A percentile compares a stretch with the other conserved stretches of the same genome.
phyloP scores from a whole-genome alignment of 805 yeast species.

The Danielia oregonensis region DNA sequence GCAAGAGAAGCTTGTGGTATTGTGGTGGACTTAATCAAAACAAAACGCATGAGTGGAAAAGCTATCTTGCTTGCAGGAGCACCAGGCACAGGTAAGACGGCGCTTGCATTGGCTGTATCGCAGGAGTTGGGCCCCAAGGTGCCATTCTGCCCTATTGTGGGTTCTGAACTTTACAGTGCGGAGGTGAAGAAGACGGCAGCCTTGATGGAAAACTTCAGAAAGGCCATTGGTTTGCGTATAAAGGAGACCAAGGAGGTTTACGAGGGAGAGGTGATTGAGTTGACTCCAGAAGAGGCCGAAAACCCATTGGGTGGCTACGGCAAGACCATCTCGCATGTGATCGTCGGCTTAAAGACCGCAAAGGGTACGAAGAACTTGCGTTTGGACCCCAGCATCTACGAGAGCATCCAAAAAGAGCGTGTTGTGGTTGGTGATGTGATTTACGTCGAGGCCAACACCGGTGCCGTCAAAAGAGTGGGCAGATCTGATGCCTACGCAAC shows the following conservation, averaged over 20 bases:
- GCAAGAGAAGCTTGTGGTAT: conserved; percentile 95
- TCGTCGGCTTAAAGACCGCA: conserved; percentile 89
- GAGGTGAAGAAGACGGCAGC: conserved; percentile 97
- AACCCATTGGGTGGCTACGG: conserved; percentile 98
- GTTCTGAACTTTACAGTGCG: conserved; percentile 90
- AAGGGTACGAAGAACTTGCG: conserved; percentile 86
- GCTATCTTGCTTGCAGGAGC: conserved; percentile 96
- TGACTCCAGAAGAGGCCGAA: conserved; percentile 94
- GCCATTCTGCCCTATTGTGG: conserved; percentile 96
- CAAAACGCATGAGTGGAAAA: conserved; percentile 89
- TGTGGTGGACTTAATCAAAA: conserved; percentile 87
- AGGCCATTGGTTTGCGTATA: conserved; percentile 93
- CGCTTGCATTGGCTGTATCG: conserved; percentile 91
- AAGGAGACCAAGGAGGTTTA: conserved; percentile 97
- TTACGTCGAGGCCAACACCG: conserved; percentile 95
- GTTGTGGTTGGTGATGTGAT: conserved; percentile 95
- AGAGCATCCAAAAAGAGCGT: conserved; percentile 90
- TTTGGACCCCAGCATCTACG: conserved; percentile 89
- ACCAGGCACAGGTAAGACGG: conserved; percentile 98
- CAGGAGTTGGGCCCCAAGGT: conserved; percentile 96
- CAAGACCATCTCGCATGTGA: conserved; percentile 89
- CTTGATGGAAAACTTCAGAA: conserved; percentile 91
- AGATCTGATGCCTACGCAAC: conserved; percentile 98
- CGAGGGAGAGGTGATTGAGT: conserved; percentile 96
- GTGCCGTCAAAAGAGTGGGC: conserved; percentile 95